phyloP scores from a whole-genome alignment of 495 filamentous ascomycete genomes.

The Penicillium cosmopolitanum region DNA sequence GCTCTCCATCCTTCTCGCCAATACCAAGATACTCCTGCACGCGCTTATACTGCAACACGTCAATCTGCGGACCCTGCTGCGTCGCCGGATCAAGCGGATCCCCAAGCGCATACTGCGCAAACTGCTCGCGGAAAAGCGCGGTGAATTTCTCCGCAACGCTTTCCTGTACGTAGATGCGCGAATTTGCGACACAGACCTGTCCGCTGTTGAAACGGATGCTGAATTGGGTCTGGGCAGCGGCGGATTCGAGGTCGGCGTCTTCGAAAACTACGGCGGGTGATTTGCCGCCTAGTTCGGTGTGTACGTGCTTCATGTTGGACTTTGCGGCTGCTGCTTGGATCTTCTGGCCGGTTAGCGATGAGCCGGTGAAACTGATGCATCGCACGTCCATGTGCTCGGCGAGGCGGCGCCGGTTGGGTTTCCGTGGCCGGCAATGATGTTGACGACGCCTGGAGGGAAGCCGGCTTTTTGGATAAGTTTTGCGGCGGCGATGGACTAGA shows the following conservation, averaged over 20 bases:
- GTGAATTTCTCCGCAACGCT: conserved; percentile 77
- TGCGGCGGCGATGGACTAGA: conserved; percentile 68
- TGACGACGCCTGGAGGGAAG: conserved; percentile 59
- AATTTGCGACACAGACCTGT: conserved; percentile 90
- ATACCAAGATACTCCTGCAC: conserved; percentile 75
- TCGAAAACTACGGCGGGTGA: conserved; percentile 84
- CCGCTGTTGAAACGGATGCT: conserved; percentile 77
- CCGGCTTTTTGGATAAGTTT: conserved; percentile 67
- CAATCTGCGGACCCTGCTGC: conserved; percentile 87
- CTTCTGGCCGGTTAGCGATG: conserved; percentile 75
- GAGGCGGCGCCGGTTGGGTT: conserved; percentile 54
- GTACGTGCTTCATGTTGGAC: conserved; percentile 88
- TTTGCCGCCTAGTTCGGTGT: conserved; percentile 92
- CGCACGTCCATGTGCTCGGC: conserved; percentile 65
- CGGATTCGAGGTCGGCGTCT: conserved; percentile 85
- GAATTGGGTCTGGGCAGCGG: conserved; percentile 76
- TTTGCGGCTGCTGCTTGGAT: conserved; percentile 86
- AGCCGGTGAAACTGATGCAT: conserved; percentile 91
- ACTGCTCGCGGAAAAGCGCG: conserved; percentile 66
- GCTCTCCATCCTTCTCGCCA: conserved; percentile 74
- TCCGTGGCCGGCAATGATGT: conserved; percentile 58
- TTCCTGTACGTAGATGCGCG: conserved; percentile 84
- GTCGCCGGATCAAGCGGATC: conserved; percentile 75
- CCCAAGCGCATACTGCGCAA: conserved; percentile 66
- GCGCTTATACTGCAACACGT: conserved; percentile 77